These are phyloP conservation scores for Orbilia javanica DNA, from an alignment of 2,329 filamentous ascomycete genomes.

Conservation along the genomic window DNA sequence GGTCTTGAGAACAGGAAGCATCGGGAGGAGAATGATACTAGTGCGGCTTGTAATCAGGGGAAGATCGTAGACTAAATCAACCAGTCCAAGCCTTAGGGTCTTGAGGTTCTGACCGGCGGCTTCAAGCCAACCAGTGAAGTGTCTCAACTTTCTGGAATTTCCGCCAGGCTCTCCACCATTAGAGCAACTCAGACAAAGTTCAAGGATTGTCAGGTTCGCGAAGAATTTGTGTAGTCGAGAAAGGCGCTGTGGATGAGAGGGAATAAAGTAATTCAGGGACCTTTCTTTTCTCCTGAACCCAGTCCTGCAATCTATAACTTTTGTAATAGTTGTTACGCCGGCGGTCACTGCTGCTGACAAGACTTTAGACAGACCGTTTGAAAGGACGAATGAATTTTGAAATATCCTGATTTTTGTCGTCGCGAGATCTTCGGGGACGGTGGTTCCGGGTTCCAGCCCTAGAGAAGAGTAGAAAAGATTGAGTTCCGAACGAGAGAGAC, in stretches of 20 bases:
- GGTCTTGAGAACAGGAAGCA: not conserved
- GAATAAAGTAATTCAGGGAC: not conserved
- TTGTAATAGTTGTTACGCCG: no score
- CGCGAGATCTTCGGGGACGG: not conserved
- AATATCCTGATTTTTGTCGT: not conserved
- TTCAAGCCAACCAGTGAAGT: not conserved
- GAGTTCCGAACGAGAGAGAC: not conserved
- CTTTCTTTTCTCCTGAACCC: not conserved
- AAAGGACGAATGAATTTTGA: no score
- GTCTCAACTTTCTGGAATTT: not conserved
- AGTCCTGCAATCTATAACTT: no score
- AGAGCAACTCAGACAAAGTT: not conserved
- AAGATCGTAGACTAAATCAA: not conserved
- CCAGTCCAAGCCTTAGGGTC: not conserved
- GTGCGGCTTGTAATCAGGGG: not conserved
- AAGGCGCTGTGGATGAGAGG: not conserved
- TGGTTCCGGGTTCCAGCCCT: conserved; percentile 6
- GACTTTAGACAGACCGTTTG: no score
- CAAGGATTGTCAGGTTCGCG: not conserved
- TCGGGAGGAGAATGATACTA: not conserved
- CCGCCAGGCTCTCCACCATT: not conserved
- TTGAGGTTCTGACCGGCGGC: not conserved
- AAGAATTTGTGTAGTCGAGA: not conserved
- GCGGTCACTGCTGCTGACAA: not conserved
- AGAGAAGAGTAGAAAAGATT: conserved; percentile 21